Conservation (phyloP, 495 filamentous ascomycete genomes). For the Daldinia bambusicola region DNA sequence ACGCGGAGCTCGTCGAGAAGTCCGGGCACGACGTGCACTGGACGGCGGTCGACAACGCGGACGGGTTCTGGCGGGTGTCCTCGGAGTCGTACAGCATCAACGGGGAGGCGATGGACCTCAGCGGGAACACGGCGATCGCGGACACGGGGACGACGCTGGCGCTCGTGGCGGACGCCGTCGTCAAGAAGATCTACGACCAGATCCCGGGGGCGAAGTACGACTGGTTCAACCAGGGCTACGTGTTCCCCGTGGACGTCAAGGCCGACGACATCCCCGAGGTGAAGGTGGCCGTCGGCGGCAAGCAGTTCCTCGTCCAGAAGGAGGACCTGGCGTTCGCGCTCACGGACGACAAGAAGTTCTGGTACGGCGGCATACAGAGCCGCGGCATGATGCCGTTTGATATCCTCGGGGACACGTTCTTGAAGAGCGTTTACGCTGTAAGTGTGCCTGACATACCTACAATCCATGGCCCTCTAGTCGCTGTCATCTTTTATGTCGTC, state of each 20-base stretch:
- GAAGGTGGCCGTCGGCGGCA: conserved; percentile 73
- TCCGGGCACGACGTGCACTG: conserved; percentile 68
- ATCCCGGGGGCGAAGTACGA: conserved; percentile 77
- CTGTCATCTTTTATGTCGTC: conserved; percentile 30
- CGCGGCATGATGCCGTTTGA: conserved; percentile 73
- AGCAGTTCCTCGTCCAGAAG: conserved; percentile 75
- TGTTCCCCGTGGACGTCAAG: conserved; percentile 69
- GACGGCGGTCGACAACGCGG: conserved; percentile 71
- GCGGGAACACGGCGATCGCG: conserved; percentile 80
- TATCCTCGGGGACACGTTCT: conserved; percentile 77
- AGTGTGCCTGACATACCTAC: no score
- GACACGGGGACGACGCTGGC: conserved; percentile 83
- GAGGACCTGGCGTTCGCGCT: conserved; percentile 74
- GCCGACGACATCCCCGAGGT: conserved; percentile 70
- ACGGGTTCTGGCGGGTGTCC: conserved; percentile 79
- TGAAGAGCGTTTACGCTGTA: conserved; percentile 81
- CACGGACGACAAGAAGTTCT: conserved; percentile 64
- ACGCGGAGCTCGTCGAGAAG: conserved; percentile 67
- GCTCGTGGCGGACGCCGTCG: conserved; percentile 72
- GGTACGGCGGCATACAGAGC: conserved; percentile 81
- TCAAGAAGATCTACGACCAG: conserved; percentile 73
- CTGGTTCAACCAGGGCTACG: conserved; percentile 70
- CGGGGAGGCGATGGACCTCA: conserved; percentile 64
- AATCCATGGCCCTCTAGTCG: no score
- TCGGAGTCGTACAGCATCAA: conserved; percentile 70